Evolutionary conservation across 345 rosid species (phyloP), one percentile per base, ranked within the genome.

Genomic region (Salix udensis): DNA sequence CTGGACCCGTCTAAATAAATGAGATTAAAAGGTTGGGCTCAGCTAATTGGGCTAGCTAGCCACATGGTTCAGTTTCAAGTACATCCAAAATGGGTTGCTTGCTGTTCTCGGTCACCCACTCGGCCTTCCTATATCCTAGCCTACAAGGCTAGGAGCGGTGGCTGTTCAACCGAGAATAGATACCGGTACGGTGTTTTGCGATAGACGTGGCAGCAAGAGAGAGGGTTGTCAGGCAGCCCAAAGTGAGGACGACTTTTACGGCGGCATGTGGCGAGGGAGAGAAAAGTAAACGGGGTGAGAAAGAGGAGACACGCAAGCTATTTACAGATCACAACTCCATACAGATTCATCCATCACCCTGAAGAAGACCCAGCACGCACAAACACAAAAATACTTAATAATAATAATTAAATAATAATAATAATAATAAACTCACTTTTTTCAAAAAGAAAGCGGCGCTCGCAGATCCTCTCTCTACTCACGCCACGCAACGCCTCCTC

Each of bases 361-460:
- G 28, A 26, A 26, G 28, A 26, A 34, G 11, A 5, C 67, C 67
- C 19, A 65, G 30, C 39, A 65, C 8, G n/a, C 39, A 30, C 67
- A 15, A 4, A 10, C 66, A 61, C 66, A 30, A 0, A 14, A 0
- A 50, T 1, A 21, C 66, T 13, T 8, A 1, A 7, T 7, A 66
- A 18, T 18, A 14, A 66, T 3, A 2, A 26, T 28, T n/a, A n/a
- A 16, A 2, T n/a, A 30, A 30, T 31, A 31, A 4, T 34, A 34
- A 34, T 5, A 34, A 5, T 34, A 34, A 34, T 5, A 34, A 34
- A 5, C 37, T 7, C 31, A 1, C 1, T 31, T 65, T 46, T 67
- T 60, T n/a, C 74, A 30, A 24, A 67, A 74, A 62, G 82, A 82
- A 75, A 75, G 82, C 85, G 80, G 82, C 82, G 82, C 79, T 66